Base-by-base conservation (phyloP, 192 early-diverging fungal species). In the Coemansia sp. region DNA sequence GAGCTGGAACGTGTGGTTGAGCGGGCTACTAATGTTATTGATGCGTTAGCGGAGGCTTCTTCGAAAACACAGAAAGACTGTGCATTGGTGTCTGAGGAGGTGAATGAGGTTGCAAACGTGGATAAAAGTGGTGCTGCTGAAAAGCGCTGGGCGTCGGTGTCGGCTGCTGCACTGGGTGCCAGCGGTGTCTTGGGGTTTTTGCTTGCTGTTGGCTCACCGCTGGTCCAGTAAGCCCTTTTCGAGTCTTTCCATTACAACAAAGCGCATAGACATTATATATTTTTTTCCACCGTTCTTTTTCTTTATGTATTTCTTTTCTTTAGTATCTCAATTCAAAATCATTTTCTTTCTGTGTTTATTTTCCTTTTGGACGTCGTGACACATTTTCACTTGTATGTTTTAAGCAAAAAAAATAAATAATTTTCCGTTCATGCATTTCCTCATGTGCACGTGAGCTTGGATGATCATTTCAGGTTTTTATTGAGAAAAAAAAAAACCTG, bases 341-440 rank as follows among this genome's bases (percentile, higher is more conserved):
- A 60, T 37, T 36, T 60, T 60, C 37, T 17, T 45, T 48, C 34
- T 56, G 4, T 34, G 32, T 35, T 55, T 66, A 55, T 52, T 52
- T 51, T 54, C 14, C 22, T 55, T 36, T 6, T 5, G 14, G 11
- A 8, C 11, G 1, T 63, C 22, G 43, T 36, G 9, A 15, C 35
- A 3, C 18, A 18, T 36, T 48, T 48, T 64, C 17, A n/a, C 22
- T 51, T 33, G 37, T 15, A 12, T 53, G 51, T 17, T 22, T 28
- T 0, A 33, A 41, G 39, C 39, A 41, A 41, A 41, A 41, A 41
- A 41, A 6, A 41, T 9, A 6, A 41, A 2, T 0, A 41, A 41
- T 12, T 53, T 20, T 17, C n/a, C 20, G 15, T 53, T 53, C 11
- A 28, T 28, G 22, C 22, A 28, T 28, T 28, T 28, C 22, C 1